Percentiles rank a stretch among this genome's conserved stretches.
Conservation (phyloP, 2,329 filamentous ascomycete genomes). For the Metarhizium anisopliae region DNA sequence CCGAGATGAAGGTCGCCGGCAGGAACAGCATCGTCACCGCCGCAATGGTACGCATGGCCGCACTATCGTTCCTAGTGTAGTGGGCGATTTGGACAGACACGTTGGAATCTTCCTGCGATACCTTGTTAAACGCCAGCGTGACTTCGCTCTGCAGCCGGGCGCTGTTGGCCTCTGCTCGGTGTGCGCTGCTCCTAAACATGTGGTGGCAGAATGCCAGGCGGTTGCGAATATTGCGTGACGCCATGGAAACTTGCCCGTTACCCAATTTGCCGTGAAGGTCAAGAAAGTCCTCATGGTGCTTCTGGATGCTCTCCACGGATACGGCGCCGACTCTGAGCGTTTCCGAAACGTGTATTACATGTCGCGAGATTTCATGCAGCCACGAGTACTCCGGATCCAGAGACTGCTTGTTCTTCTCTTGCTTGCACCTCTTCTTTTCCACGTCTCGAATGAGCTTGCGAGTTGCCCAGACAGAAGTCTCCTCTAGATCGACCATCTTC, state of each 20-base stretch:
- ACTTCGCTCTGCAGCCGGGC: slow-evolving; percentile 45
- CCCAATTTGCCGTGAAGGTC: neutral
- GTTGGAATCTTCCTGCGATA: slow-evolving; percentile 31
- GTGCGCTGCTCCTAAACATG: slow-evolving; percentile 23
- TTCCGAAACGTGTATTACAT: slow-evolving; percentile 35
- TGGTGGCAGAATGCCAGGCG: slow-evolving; percentile 24
- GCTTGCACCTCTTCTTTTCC: neutral
- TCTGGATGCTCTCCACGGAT: slow-evolving; percentile 22
- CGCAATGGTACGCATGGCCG: slow-evolving; percentile 42
- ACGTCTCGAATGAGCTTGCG: slow-evolving; percentile 23
- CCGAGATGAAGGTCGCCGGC: slow-evolving; percentile 40
- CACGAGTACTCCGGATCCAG: slow-evolving; percentile 21
- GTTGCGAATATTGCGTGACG: slow-evolving; percentile 15
- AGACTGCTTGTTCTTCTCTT: slow-evolving; percentile 17
- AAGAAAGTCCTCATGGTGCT: slow-evolving; percentile 19
- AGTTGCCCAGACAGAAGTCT: slow-evolving; percentile 30
- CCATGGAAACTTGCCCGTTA: neutral
- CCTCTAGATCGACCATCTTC: slow-evolving; percentile 22
- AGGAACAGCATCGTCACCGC: slow-evolving; percentile 39
- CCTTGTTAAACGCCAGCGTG: slow-evolving; percentile 38
- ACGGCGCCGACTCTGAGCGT: slow-evolving; percentile 26
- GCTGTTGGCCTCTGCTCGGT: slow-evolving; percentile 28
- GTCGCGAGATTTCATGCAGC: slow-evolving; percentile 33
- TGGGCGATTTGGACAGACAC: slow-evolving; percentile 29
- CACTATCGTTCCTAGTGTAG: slow-evolving; percentile 34